Evolutionary conservation across 345 rosid genomes (phyloP).

Genomic region (Eucalyptus caleyi): DNA sequence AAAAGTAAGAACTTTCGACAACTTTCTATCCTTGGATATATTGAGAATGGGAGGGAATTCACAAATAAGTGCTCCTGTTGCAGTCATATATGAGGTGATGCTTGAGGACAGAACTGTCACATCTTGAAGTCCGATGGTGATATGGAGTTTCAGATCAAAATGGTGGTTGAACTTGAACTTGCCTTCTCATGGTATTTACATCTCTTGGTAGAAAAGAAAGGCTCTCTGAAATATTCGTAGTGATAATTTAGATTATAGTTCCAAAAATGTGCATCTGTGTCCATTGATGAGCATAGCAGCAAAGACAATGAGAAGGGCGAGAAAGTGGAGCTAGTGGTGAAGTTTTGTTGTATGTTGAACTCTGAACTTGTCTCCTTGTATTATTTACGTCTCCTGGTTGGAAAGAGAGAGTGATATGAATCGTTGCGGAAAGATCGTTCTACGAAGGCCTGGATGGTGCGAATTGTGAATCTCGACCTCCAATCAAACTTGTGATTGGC

Average conservation of each 20-base stretch:
- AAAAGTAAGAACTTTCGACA: neutral
- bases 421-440: no score
- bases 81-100: constrained; percentile 50
- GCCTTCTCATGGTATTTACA: neutral
- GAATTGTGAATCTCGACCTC: no score
- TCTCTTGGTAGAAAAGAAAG: neutral
- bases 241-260: neutral
- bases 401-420: neutral
- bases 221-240: neutral
- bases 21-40: neutral
- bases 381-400: neutral
- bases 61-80: neutral
- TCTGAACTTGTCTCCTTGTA: neutral
- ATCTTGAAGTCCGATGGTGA: constrained; percentile 26
- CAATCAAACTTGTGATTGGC: no score
- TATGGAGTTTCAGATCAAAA: constrained; percentile 25
- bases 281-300: constrained; percentile 42
- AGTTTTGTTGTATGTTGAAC: constrained; percentile 14
- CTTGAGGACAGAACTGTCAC: constrained; percentile 35
- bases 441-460: no score
- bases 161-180: neutral
- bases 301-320: constrained; percentile 67
- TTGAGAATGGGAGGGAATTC: neutral
- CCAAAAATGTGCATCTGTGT: constrained; percentile 8
- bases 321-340: constrained; percentile 23